Evolutionary conservation across 106 monocot species (phyloP).

Genomic region (Dioscorea zingiberensis): DNA sequence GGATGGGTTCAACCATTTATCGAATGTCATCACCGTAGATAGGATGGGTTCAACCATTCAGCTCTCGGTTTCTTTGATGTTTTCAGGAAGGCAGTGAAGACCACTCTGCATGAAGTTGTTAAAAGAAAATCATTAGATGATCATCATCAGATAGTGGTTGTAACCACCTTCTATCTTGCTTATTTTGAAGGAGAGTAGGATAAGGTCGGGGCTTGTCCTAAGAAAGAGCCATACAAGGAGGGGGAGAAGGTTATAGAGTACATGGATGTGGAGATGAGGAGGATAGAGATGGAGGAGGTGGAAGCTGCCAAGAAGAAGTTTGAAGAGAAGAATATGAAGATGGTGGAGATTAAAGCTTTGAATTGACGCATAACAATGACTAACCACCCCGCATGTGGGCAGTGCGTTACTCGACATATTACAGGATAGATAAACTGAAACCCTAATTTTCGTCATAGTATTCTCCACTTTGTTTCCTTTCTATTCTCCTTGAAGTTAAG

Average conservation of each 20-base stretch:
- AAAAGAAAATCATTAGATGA: not conserved
- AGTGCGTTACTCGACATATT: no score
- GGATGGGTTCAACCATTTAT: constrained; percentile 28
- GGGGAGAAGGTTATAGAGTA: constrained; percentile 66
- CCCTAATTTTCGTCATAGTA: no score
- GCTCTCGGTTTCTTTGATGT: constrained; percentile 79
- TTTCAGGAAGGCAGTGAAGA: constrained; percentile 45
- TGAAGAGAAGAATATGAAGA: not conserved
- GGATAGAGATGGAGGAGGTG: constrained; percentile 48
- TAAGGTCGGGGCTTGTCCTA: constrained; percentile 59
- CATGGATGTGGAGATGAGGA: constrained; percentile 61
- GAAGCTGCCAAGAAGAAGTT: constrained; percentile 2
- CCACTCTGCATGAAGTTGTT: constrained; percentile 18
- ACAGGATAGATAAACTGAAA: no score
- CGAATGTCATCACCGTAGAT: no score
- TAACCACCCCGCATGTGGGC: no score
- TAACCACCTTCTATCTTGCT: constrained; percentile 85
- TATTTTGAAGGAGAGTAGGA: constrained; percentile 97
- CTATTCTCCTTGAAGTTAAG: no score
- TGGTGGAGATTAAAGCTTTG: constrained; percentile 37
- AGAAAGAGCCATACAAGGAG: constrained; percentile 57
- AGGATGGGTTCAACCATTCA: no score
- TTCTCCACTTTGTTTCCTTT: no score
- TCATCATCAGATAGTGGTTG: constrained; percentile 36
- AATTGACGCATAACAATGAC: no score